Evolutionary conservation across 371 early-diverging fungal species (phyloP).

Genomic region (Blakeslea trispora): DNA sequence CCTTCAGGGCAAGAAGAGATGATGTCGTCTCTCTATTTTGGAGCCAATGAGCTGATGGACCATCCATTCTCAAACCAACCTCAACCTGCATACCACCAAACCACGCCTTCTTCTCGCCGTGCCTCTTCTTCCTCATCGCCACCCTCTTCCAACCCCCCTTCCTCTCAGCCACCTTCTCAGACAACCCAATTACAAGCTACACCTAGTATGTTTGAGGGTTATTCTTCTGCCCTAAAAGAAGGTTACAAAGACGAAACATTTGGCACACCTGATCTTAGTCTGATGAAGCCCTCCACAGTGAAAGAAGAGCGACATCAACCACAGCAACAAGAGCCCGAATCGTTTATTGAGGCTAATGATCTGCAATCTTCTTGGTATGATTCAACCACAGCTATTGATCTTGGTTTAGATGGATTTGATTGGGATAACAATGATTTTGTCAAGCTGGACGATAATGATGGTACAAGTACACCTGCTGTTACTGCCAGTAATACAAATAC

Average conservation of each 20-base stretch:
- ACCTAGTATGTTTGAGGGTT: constrained; percentile 12
- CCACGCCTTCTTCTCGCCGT: no score
- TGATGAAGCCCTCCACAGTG: constrained; percentile 4
- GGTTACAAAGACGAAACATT: constrained; percentile 44
- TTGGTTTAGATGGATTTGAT: constrained; percentile 33
- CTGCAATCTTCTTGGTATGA: constrained; percentile 37
- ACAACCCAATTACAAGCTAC: background rate
- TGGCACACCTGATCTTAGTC: constrained; percentile 22
- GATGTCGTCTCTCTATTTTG: constrained; percentile 12
- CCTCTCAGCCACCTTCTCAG: background rate
- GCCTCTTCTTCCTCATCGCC: background rate
- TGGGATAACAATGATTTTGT: constrained; percentile 38
- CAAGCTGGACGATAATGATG: constrained; percentile 17
- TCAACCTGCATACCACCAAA: constrained; percentile 14
- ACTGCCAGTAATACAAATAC: background rate
- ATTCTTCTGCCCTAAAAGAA: constrained; percentile 35
- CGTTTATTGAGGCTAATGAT: constrained; percentile 8
- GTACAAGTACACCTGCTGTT: background rate
- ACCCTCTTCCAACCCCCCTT: constrained; percentile 9
- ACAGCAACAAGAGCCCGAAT: constrained; percentile 1
- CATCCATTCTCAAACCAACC: constrained; percentile 8
- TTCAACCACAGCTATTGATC: constrained; percentile 25
- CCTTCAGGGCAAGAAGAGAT: constrained; percentile 7
- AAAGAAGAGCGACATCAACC: constrained; percentile 3
- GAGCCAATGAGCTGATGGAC: constrained; percentile 1